Evolutionary conservation across 768 basidiomycete genomes (phyloP), one percentile per base, ranked within the genome.

Genomic region (Heimioporus sp.): DNA sequence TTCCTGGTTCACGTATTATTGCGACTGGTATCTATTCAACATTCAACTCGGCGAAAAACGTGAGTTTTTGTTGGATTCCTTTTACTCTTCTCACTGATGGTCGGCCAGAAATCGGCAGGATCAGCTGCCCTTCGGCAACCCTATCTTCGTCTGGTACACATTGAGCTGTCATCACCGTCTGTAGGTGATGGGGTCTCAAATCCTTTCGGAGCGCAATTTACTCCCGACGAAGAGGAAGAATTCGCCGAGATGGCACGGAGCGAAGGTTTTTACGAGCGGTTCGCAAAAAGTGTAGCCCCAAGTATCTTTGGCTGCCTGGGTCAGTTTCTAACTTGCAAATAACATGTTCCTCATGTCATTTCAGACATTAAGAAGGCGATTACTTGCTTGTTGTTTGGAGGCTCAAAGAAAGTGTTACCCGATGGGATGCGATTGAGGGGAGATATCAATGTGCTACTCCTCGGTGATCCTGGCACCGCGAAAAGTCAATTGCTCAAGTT

Each of bases 301-400:
- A 95, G 92, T 81, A 98, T 99, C 58, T 99, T 83, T 64, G 97
- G 97, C 36, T 94, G 90, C 68, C 73, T 92, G 28, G 96, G 96
- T 95, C 39, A 34, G 56, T 52, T 30, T 55, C 13, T n/a, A 12
- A 43, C 37, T 43, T 13, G 17, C 24, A n/a, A 16, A 35, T 19
- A 28, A n/a, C 5, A 7, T 24, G 32, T 36, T 34, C 9, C 59
- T 64, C 21, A 67, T 21, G 16, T 40, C 20, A n/a, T 19, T 31
- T n/a, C 46, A 96, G 97, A 99, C 67, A 98, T 98, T 62, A 99
- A 98, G 73, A 99, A 98, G 59, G 92, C 97, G 5, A 93, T 99
- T 44, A 82, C 90, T 0, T 98, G 96, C 68, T 75, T 99, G n/a
- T 75, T 99, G 8, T 93, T 98, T 60, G 97, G 97, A 28, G 97